Conservation (phyloP, 495 filamentous ascomycete species). For the Daldinia loculata region DNA sequence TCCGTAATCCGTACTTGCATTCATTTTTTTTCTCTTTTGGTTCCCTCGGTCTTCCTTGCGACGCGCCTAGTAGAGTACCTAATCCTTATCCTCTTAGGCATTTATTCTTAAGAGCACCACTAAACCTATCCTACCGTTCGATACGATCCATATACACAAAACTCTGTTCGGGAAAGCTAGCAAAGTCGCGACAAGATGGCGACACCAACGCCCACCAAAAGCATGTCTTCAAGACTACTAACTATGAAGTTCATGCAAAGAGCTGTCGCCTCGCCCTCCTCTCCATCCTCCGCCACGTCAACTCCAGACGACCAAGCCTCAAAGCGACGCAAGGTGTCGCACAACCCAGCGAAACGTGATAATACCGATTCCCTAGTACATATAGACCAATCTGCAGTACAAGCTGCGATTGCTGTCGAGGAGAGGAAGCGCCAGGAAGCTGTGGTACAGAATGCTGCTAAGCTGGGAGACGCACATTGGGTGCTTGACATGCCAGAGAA, state of each 20-base stretch:
- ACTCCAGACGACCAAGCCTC: conserved; percentile 50
- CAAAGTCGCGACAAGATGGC: conserved; percentile 47
- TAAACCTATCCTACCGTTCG: not conserved
- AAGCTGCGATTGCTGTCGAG: conserved; percentile 76
- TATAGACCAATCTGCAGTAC: conserved; percentile 61
- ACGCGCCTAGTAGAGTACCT: not conserved
- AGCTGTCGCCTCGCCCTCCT: conserved; percentile 67
- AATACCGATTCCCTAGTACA: conserved; percentile 44
- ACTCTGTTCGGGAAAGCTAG: not conserved
- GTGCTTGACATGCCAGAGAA: conserved; percentile 63
- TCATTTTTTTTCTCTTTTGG: not conserved
- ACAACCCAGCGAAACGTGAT: conserved; percentile 30
- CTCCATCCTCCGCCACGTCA: conserved; percentile 54
- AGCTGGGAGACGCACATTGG: conserved; percentile 89
- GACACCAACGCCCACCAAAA: conserved; percentile 62
- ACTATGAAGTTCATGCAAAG: conserved; percentile 99
- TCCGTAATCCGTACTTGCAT: not conserved
- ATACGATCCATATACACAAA: not conserved
- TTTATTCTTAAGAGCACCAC: not conserved
- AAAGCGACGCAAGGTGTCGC: conserved; percentile 64
- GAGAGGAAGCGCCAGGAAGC: conserved; percentile 78
- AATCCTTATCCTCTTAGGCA: not conserved
- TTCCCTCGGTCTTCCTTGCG: not conserved
- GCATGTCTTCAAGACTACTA: conserved; percentile 87
- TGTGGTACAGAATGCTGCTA: conserved; percentile 72